Evolutionary conservation across 2,329 filamentous ascomycete genomes (phyloP).

Genomic region (Talaromyces sp.): DNA sequence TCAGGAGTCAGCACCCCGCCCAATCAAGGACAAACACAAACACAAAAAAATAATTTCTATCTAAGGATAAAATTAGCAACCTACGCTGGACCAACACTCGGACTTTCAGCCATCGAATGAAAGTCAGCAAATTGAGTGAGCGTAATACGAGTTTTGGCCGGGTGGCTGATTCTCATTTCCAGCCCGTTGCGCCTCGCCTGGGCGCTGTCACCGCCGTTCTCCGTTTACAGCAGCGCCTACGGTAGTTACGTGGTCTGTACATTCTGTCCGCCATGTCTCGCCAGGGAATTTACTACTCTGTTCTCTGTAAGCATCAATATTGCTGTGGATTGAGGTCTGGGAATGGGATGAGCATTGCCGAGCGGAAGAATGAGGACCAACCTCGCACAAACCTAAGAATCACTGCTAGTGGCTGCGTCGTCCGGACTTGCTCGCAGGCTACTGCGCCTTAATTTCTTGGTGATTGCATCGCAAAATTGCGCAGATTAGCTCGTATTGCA

Average conservation of each 20-base stretch:
- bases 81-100: neutral
- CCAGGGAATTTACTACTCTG: neutral
- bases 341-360: neutral
- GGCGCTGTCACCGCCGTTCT: neutral
- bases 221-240: neutral
- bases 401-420: neutral
- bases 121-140: neutral
- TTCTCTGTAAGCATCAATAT: neutral
- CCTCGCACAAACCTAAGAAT: neutral
- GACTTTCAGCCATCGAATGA: neutral
- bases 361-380: neutral
- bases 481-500: neutral
- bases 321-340: neutral
- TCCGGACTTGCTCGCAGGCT: neutral
- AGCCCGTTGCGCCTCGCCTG: neutral
- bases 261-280: neutral
- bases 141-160: neutral
- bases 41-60: neutral
- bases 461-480: neutral
- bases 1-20: neutral
- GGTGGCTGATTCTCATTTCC: conserved; percentile 1
- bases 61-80: neutral
- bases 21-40: neutral
- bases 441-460: neutral
- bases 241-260: neutral